Evolutionary conservation across 345 rosid species (phyloP).

Genomic region (Eucalyptus microcorys): DNA sequence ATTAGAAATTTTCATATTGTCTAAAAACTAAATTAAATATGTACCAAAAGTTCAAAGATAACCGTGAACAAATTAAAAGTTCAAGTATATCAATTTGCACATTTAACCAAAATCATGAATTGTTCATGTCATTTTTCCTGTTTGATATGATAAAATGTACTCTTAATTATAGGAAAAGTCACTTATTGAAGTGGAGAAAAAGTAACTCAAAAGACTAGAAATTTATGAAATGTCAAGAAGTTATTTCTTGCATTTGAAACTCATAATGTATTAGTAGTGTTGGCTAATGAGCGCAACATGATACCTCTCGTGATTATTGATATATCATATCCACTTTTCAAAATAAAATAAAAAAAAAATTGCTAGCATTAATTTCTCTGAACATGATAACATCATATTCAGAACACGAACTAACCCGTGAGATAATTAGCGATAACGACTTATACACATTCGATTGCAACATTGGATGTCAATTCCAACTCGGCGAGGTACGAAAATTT

Average conservation of each 20-base stretch:
- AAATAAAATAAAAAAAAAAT: neutral
- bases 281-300: too few relatives aligned
- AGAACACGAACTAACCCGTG: rapidly evolving
- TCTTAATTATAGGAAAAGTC: neutral
- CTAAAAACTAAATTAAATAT: rapidly evolving
- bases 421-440: rapidly evolving
- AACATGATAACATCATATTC: too few relatives aligned
- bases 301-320: rapidly evolving
- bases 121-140: rapidly evolving
- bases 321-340: rapidly evolving
- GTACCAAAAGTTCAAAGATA: rapidly evolving
- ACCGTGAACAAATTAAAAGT: rapidly evolving
- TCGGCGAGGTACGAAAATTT: rapidly evolving
- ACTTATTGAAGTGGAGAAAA: neutral
- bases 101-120: too few relatives aligned
- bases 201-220: neutral
- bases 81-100: rapidly evolving
- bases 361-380: rapidly evolving
- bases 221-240: neutral
- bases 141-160: neutral
- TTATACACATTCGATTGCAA: rapidly evolving
- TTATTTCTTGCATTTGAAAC: neutral
- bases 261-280: rapidly evolving
- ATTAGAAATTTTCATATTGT: too few relatives aligned
- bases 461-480: neutral